These are phyloP conservation scores for Lachnellula subtilissima DNA, from an alignment of 2,329 filamentous ascomycete genomes.

Conservation along the genomic window DNA sequence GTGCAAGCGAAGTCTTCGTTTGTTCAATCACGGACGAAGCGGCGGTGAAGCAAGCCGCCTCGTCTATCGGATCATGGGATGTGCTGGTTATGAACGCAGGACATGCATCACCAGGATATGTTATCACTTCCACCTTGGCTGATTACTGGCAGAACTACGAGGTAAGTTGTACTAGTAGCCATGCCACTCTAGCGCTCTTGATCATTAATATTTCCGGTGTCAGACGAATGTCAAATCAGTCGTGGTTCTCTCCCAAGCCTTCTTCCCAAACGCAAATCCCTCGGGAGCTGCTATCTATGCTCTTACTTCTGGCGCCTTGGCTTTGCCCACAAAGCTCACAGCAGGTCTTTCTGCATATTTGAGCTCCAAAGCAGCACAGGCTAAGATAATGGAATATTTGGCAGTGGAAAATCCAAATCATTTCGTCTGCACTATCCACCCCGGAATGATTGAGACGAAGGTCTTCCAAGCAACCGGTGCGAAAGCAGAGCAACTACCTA, in stretches of 20 bases:
- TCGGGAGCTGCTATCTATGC: background rate
- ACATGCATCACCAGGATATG: background rate
- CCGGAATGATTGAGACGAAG: constrained; percentile 29
- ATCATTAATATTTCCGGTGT: background rate
- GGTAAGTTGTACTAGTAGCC: background rate
- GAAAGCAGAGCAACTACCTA: background rate
- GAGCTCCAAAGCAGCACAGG: constrained; percentile 38
- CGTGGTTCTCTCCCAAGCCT: constrained; percentile 1
- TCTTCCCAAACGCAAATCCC: background rate
- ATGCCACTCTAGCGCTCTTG: too few species aligned
- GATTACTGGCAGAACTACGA: background rate
- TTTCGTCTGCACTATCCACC: constrained; percentile 39
- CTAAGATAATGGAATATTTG: constrained; percentile 40
- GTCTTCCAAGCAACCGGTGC: background rate
- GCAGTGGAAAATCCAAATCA: constrained; percentile 36
- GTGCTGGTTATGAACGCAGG: background rate
- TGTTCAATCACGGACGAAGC: constrained; percentile 18
- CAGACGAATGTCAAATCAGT: constrained; percentile 8
- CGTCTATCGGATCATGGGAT: constrained; percentile 1
- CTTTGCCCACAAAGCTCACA: constrained; percentile 15
- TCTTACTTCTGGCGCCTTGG: background rate
- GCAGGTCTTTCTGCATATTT: constrained; percentile 35
- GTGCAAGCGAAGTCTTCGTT: constrained; percentile 17
- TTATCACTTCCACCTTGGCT: background rate
- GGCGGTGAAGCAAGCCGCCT: constrained; percentile 1